These are phyloP conservation scores for Schwanniomyces vanrijiae DNA, from an alignment of 805 yeast genomes.

Conservation along the genomic window DNA sequence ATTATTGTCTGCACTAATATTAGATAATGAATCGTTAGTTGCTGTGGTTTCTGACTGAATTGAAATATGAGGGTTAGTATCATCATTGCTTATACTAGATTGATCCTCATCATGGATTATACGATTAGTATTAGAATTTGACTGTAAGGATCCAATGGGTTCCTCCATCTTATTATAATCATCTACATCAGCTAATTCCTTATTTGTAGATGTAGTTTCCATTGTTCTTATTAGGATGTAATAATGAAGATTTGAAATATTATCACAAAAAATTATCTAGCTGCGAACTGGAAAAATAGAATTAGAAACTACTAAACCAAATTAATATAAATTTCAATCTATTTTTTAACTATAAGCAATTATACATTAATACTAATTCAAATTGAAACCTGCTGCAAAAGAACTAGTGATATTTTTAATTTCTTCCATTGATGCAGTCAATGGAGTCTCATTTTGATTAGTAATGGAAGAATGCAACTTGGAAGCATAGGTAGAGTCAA, in stretches of 20 bases:
- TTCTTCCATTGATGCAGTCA: slow-evolving; percentile 27
- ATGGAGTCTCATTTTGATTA: background rate
- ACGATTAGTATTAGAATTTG: background rate
- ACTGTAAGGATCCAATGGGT: background rate
- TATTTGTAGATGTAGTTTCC: background rate
- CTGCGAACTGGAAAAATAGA: background rate
- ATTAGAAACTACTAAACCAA: background rate
- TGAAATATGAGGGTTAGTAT: background rate
- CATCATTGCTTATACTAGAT: background rate
- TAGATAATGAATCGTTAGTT: slow-evolving; percentile 1
- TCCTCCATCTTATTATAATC: background rate
- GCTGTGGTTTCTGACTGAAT: background rate
- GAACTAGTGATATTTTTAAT: slow-evolving; percentile 38
- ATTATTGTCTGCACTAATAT: slow-evolving; percentile 2
- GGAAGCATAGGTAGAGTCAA: slow-evolving; percentile 34
- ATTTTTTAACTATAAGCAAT: background rate
- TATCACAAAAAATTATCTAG: background rate
- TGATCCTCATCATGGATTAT: background rate
- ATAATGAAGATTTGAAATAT: background rate
- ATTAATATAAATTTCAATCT: background rate
- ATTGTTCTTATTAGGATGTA: background rate
- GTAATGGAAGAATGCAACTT: slow-evolving; percentile 20
- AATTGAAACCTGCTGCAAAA: slow-evolving; percentile 35
- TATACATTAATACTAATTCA: slow-evolving; percentile 7
- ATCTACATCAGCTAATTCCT: background rate